phyloP scores from a whole-genome alignment of 805 yeast species.

The Metahyphopichia silvanorum region DNA sequence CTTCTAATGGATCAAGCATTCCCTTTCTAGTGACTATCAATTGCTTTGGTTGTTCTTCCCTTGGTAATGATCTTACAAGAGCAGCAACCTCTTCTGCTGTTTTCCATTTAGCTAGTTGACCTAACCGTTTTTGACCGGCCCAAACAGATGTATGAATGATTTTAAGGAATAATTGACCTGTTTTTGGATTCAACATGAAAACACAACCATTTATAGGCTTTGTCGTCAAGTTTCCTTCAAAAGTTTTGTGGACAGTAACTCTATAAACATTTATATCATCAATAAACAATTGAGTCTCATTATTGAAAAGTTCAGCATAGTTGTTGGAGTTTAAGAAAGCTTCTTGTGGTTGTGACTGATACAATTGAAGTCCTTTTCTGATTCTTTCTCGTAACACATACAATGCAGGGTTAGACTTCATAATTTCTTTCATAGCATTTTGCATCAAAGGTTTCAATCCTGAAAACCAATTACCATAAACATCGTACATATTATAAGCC shows the following conservation, averaged over 20 bases:
- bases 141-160: conserved; percentile 92
- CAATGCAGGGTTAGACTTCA: conserved; percentile 93
- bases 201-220: conserved; percentile 93
- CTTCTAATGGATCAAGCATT: conserved; percentile 91
- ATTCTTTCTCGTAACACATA: conserved; percentile 90
- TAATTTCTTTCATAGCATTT: conserved; percentile 87
- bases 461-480: conserved; percentile 97
- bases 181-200: conserved; percentile 82
- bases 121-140: conserved; percentile 93
- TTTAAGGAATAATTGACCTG: conserved; percentile 86
- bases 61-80: conserved; percentile 79
- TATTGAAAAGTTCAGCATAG: conserved; percentile 84
- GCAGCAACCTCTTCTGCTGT: conserved; percentile 98
- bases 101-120: conserved; percentile 96
- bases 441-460: conserved; percentile 88
- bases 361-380: conserved; percentile 88
- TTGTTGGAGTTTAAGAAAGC: conserved; percentile 85
- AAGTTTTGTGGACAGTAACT: conserved; percentile 85
- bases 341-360: conserved; percentile 91
- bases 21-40: conserved; percentile 87
- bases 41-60: conserved; percentile 93
- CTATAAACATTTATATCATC: conserved; percentile 95
- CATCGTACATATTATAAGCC: conserved; percentile 94
- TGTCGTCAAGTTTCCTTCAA: conserved; percentile 89
- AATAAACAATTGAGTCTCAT: conserved; percentile 78